A percentile compares a stretch with the other conserved stretches of the same genome.
Evolutionary conservation across 2,329 filamentous ascomycete species (phyloP).

Genomic region (Arthrobotrys pseudoclavata): DNA sequence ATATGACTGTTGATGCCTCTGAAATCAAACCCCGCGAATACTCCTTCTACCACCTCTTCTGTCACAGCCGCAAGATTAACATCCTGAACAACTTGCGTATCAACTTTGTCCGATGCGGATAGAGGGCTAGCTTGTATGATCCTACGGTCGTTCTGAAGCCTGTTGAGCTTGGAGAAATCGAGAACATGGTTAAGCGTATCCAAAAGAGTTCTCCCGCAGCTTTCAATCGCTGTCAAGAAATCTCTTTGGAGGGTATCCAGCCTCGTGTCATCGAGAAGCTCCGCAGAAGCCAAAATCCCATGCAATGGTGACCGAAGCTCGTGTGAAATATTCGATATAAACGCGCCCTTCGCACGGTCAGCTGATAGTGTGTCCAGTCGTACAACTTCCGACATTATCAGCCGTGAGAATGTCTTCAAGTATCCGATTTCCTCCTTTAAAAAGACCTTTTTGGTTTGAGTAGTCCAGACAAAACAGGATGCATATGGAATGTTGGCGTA

Average conservation of each 20-base stretch:
- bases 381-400: slow-evolving; percentile 72
- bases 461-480: slow-evolving; percentile 70
- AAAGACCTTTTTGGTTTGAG: slow-evolving; percentile 67
- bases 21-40: slow-evolving; percentile 69
- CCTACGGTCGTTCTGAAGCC: slow-evolving; percentile 43
- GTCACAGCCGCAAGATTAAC: slow-evolving; percentile 67
- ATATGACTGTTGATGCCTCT: slow-evolving; percentile 59
- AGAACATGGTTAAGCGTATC: slow-evolving; percentile 72
- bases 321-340: slow-evolving; percentile 74
- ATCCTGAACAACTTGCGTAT: slow-evolving; percentile 62
- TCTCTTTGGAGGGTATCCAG: slow-evolving; percentile 69
- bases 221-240: slow-evolving; percentile 70
- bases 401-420: slow-evolving; percentile 70
- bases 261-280: slow-evolving; percentile 71
- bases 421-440: slow-evolving; percentile 69
- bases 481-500: slow-evolving; percentile 66
- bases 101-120: slow-evolving; percentile 43
- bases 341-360: slow-evolving; percentile 72
- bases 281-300: slow-evolving; percentile 72
- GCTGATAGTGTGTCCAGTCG: slow-evolving; percentile 69
- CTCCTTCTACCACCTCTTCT: slow-evolving; percentile 70
- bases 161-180: slow-evolving; percentile 67
- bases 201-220: slow-evolving; percentile 70
- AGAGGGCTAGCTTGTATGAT: slow-evolving; percentile 25
- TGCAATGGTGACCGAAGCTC: slow-evolving; percentile 75